A percentile compares a stretch with the other conserved stretches of the same genome.
Conservation (phyloP, 306 rosid genomes). For the Castanea mollissima region DNA sequence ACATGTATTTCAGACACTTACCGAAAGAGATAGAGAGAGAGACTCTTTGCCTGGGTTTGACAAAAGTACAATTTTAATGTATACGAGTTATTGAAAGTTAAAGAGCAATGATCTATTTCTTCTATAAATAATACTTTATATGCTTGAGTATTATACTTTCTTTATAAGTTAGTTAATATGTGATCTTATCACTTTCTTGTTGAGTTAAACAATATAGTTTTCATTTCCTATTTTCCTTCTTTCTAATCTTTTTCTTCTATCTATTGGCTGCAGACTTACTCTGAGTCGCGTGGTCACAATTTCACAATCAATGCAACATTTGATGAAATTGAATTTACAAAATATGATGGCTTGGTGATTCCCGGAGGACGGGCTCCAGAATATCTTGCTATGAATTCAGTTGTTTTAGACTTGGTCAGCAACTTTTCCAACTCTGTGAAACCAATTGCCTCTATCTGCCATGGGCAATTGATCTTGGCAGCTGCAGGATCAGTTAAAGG, state of each 20-base stretch:
- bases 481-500: constrained; percentile 71
- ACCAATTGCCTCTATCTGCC: constrained; percentile 74
- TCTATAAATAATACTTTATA: not conserved
- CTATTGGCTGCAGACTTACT: constrained; percentile 48
- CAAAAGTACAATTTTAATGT: not conserved
- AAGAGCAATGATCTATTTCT: not conserved
- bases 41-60: not conserved
- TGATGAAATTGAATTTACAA: constrained; percentile 55
- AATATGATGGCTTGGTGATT: constrained; percentile 77
- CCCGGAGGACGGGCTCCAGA: constrained; percentile 97
- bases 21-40: no score
- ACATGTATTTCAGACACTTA: no score
- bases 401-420: constrained; percentile 49
- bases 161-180: not conserved
- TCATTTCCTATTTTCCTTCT: not conserved
- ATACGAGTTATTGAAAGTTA: not conserved
- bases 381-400: constrained; percentile 59
- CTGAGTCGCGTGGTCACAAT: constrained; percentile 80
- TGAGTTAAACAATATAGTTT: not conserved
- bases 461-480: constrained; percentile 79
- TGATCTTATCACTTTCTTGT: not conserved
- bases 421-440: constrained; percentile 50
- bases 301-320: constrained; percentile 76
- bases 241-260: not conserved
- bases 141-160: not conserved